Evolutionary conservation across 2,329 filamentous ascomycete species (phyloP).

Genomic region (Coniosporium tulheliwenetii): DNA sequence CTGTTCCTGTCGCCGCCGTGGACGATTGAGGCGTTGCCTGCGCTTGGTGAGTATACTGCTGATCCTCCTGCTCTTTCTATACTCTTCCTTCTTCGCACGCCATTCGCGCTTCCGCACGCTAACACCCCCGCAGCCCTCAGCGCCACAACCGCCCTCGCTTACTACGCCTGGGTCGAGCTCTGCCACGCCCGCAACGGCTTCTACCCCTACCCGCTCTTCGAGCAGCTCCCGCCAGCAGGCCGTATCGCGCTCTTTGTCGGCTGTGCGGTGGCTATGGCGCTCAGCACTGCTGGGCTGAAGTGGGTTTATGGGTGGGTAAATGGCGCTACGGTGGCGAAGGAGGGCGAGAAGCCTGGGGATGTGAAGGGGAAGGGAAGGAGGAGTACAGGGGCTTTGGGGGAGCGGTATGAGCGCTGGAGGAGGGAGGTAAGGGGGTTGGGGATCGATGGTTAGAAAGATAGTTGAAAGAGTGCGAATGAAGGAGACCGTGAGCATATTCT

Average conservation of each 20-base stretch:
- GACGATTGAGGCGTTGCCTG: conserved; percentile 43
- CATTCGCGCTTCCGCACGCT: conserved; percentile 27
- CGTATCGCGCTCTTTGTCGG: conserved; percentile 52
- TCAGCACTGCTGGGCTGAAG: conserved; percentile 52
- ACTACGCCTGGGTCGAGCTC: conserved; percentile 66
- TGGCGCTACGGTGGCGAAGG: conserved; percentile 21
- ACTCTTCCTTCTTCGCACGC: no score
- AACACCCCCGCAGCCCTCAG: conserved; percentile 23
- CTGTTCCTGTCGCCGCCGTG: conserved; percentile 58
- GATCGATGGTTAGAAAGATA: no score
- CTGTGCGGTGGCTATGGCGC: conserved; percentile 56
- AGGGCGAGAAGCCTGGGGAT: conserved; percentile 7
- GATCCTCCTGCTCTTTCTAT: no score
- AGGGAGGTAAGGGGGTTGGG: no score
- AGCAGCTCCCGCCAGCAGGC: conserved; percentile 46
- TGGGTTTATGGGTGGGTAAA: conserved; percentile 55
- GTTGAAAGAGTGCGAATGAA: no score
- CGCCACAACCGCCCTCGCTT: conserved; percentile 44
- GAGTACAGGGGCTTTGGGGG: neutral
- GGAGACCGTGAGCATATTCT: no score
- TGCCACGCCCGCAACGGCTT: conserved; percentile 54
- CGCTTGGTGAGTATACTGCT: neutral
- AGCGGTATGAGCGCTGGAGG: neutral
- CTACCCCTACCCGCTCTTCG: conserved; percentile 81
- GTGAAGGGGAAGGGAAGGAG: conserved; percentile 12